Evolutionary conservation across 1,139 yeast genomes (phyloP).

Genomic region (Torulaspora pretoriensis): DNA sequence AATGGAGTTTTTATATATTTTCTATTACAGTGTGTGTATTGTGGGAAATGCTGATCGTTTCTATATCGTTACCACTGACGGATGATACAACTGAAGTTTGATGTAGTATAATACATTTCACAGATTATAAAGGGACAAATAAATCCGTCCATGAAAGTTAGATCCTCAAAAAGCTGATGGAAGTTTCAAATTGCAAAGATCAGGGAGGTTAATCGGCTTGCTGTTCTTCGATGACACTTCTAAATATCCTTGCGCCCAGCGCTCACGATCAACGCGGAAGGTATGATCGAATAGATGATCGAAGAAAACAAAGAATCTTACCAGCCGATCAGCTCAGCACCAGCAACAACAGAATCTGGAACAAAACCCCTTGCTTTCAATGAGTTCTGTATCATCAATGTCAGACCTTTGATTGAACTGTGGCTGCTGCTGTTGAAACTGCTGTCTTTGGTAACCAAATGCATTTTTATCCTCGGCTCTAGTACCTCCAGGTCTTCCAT

Average conservation of each 20-base stretch:
- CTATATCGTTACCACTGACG: neutral
- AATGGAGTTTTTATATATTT: neutral
- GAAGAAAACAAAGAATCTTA: constrained; percentile 1
- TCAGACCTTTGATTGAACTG: constrained; percentile 12
- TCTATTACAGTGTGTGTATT: neutral
- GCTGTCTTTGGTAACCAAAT: constrained; percentile 13
- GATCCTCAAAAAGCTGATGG: neutral
- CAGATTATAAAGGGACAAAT: neutral
- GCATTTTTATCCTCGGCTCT: constrained; percentile 11
- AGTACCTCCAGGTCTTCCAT: constrained; percentile 8
- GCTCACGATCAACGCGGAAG: constrained; percentile 19
- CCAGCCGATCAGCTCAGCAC: constrained; percentile 8
- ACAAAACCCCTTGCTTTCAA: constrained; percentile 12
- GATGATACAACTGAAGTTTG: constrained; percentile 3
- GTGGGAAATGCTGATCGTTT: constrained; percentile 1
- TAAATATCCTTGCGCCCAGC: constrained; percentile 16
- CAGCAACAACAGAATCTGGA: constrained; percentile 15
- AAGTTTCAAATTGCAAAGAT: neutral
- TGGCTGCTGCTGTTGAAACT: constrained; percentile 15
- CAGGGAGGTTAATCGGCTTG: neutral
- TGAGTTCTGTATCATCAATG: constrained; percentile 7
- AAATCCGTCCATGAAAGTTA: neutral
- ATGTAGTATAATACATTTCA: constrained; percentile 5
- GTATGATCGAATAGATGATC: constrained; percentile 4
- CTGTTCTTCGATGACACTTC: neutral